Evolutionary conservation across 2,329 filamentous ascomycete species (phyloP).

Genomic region (Triangularia verruculosa): DNA sequence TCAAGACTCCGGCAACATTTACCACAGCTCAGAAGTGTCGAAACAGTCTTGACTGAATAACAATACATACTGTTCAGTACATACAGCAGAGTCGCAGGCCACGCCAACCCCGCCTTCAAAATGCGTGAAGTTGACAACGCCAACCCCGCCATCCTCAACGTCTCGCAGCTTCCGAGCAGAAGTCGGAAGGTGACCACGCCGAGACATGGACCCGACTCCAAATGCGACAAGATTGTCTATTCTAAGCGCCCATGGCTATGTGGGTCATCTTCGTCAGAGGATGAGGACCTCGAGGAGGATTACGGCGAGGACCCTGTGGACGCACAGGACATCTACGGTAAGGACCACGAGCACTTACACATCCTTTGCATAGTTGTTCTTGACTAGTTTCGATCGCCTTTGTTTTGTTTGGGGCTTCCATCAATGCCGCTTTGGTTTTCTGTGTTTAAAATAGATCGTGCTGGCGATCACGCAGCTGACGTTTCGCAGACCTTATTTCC

Average conservation of each 20-base stretch:
- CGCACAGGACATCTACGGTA: conserved; percentile 95
- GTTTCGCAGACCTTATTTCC: conserved; percentile 75
- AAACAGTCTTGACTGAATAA: background rate
- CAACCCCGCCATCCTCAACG: conserved; percentile 89
- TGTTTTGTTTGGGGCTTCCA: conserved; percentile 12
- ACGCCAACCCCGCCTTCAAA: background rate
- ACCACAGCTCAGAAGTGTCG: background rate
- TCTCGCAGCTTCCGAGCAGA: conserved; percentile 83
- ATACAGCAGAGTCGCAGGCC: background rate
- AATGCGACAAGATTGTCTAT: conserved; percentile 47
- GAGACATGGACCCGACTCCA: conserved; percentile 47
- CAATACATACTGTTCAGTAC: background rate
- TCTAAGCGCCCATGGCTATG: conserved; percentile 44
- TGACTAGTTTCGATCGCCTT: background rate
- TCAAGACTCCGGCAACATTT: background rate
- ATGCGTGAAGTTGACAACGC: conserved; percentile 63
- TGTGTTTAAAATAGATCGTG: conserved; percentile 1
- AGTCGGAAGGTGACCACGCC: conserved; percentile 50
- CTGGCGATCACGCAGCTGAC: conserved; percentile 34
- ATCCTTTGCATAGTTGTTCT: background rate
- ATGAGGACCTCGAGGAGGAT: conserved; percentile 33
- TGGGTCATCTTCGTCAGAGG: conserved; percentile 35
- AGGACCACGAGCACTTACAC: conserved; percentile 27
- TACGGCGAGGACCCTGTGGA: conserved; percentile 74
- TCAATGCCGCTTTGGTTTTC: conserved; percentile 1